phyloP scores from a whole-genome alignment of 2,329 filamentous ascomycete species.

The Trichoderma koningii region DNA sequence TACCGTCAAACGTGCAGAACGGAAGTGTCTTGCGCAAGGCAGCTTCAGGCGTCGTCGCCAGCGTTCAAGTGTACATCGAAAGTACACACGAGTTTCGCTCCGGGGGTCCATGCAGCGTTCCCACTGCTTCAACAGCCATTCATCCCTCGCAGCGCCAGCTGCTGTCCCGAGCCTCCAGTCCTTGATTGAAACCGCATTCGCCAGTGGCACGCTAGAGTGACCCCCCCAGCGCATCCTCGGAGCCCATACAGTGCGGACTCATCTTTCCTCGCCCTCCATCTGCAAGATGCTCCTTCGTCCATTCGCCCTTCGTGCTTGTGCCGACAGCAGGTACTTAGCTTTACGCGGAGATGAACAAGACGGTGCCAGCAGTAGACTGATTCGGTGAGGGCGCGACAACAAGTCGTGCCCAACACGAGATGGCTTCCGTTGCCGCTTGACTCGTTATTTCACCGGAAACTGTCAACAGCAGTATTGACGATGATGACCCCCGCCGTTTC shows the following conservation, averaged over 20 bases:
- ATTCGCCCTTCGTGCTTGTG: background rate
- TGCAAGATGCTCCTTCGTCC: background rate
- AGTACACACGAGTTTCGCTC: background rate
- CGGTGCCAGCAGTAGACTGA: constrained; percentile 4
- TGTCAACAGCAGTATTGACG: no score
- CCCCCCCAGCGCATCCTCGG: background rate
- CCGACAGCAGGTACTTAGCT: background rate
- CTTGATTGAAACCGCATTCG: background rate
- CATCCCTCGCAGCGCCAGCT: constrained; percentile 11
- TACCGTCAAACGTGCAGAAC: no score
- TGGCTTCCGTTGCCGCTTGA: background rate
- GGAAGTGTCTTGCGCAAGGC: background rate
- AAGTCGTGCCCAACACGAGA: background rate
- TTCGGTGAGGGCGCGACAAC: background rate
- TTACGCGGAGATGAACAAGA: background rate
- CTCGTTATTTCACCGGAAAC: background rate
- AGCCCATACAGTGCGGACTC: constrained; percentile 15
- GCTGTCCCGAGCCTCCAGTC: no score
- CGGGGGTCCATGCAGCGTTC: constrained; percentile 7
- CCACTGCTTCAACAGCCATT: constrained; percentile 5
- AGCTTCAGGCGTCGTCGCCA: constrained; percentile 2
- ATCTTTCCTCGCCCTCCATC: background rate
- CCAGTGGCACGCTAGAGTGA: constrained; percentile 28
- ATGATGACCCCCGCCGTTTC: no score
- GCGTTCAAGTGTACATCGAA: background rate